These are phyloP conservation scores for Alloteropsis angusta DNA, from an alignment of 202 grass and related monocot genomes.

Conservation along the genomic window DNA sequence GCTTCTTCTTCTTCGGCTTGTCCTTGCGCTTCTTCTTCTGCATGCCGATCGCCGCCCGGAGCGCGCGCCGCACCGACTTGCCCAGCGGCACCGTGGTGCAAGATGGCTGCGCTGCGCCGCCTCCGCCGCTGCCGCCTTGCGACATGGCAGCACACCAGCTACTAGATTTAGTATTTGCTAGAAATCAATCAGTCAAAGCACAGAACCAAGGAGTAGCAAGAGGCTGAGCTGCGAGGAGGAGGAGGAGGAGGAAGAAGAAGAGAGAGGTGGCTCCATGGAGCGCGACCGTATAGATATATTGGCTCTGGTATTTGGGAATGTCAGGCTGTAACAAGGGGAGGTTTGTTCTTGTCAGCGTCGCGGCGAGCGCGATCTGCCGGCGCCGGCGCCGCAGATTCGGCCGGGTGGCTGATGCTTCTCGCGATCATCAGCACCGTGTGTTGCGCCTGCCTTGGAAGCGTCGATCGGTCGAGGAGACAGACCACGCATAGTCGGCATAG, in stretches of 20 bases:
- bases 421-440: conserved; percentile 29
- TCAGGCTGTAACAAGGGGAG: background rate
- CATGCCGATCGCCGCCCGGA: background rate
- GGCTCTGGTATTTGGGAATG: background rate
- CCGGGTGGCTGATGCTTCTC: conserved; percentile 11
- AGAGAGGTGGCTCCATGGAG: background rate
- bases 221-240: background rate
- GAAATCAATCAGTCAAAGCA: background rate
- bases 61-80: conserved; percentile 11
- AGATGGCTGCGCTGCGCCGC: background rate
- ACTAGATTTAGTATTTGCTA: no score
- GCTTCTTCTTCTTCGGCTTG: background rate
- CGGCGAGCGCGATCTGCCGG: background rate
- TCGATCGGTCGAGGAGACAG: background rate
- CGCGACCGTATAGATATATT: background rate
- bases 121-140: background rate
- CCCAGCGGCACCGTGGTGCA: conserved; percentile 5
- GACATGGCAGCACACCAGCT: background rate
- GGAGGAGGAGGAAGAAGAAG: no score
- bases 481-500: background rate
- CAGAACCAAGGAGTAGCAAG: background rate
- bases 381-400: background rate
- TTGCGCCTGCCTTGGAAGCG: background rate
- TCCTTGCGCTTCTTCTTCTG: background rate
- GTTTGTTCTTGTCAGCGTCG: background rate